These are phyloP conservation scores for Alternaria solani DNA, from an alignment of 2,329 filamentous ascomycete species.

Conservation along the genomic window DNA sequence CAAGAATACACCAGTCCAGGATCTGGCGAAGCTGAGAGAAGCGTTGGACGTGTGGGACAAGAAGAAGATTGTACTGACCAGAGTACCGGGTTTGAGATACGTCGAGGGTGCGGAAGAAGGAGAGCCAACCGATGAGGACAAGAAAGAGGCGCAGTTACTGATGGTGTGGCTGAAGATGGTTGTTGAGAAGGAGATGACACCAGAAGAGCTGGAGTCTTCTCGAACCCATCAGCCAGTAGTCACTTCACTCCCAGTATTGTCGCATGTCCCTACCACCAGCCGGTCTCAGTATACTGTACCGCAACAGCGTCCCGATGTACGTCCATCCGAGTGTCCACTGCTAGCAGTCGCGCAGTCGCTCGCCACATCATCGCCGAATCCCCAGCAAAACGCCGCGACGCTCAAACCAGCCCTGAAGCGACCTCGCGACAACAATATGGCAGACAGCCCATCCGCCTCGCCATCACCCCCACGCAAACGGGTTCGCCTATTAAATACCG, in stretches of 20 bases:
- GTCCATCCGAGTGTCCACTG: background rate
- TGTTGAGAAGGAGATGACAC: constrained; percentile 6
- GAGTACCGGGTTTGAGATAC: constrained; percentile 19
- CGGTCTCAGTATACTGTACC: background rate
- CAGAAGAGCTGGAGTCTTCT: background rate
- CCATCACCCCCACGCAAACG: constrained; percentile 12
- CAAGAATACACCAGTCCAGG: background rate
- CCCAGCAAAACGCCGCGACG: background rate
- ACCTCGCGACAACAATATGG: background rate
- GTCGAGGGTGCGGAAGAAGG: constrained; percentile 12
- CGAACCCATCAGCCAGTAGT: background rate
- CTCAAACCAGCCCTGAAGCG: constrained; percentile 20
- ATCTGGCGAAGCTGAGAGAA: constrained; percentile 8
- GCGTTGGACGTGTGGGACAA: constrained; percentile 17
- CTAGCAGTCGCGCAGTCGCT: background rate
- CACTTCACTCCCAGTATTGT: background rate
- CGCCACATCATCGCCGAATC: background rate
- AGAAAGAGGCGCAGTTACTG: constrained; percentile 6
- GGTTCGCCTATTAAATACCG: constrained; percentile 14
- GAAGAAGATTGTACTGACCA: constrained; percentile 12
- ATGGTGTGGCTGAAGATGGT: constrained; percentile 9
- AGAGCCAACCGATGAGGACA: constrained; percentile 15
- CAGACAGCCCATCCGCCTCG: background rate
- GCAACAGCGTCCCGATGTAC: background rate
- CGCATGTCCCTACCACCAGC: background rate